phyloP scores from a whole-genome alignment of 2,329 filamentous ascomycete species.

The Eutypa lata region DNA sequence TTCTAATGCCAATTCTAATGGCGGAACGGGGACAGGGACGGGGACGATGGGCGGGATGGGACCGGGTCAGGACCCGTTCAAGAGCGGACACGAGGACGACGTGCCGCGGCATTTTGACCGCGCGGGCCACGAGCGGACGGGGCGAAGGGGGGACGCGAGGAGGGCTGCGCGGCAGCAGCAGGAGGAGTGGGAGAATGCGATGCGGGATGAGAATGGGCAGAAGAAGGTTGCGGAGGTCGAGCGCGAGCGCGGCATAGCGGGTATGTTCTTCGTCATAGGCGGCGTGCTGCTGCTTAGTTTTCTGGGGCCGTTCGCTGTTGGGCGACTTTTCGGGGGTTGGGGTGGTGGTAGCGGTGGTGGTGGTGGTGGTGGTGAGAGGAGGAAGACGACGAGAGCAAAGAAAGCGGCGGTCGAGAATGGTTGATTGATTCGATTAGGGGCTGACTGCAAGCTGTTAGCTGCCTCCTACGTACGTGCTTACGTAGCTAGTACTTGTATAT shows the following conservation, averaged over 20 bases:
- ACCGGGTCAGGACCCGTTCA: constrained; percentile 50
- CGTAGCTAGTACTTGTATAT: too few species aligned
- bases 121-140: constrained; percentile 68
- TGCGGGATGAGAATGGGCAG: too few species aligned
- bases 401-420: background rate
- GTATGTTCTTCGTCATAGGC: constrained; percentile 49
- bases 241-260: too few species aligned
- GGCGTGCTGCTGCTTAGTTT: constrained; percentile 45
- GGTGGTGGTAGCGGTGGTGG: constrained; percentile 16
- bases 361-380: background rate
- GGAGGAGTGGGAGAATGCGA: constrained; percentile 20
- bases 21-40: constrained; percentile 9
- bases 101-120: constrained; percentile 70
- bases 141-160: constrained; percentile 58
- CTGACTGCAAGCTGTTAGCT: too few species aligned
- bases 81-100: constrained; percentile 41
- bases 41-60: constrained; percentile 51
- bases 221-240: too few species aligned
- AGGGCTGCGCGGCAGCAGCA: constrained; percentile 37
- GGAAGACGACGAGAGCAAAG: constrained; percentile 17
- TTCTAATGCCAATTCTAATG: constrained; percentile 1
- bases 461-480: too few species aligned
- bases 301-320: constrained; percentile 40
- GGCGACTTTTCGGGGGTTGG: constrained; percentile 29
- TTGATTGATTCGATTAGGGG: too few species aligned